Evolutionary conservation across 148 eudicot genomes (phyloP), one percentile per base, ranked within the genome.

Genomic region (Amaranthus hypochondriacus): DNA sequence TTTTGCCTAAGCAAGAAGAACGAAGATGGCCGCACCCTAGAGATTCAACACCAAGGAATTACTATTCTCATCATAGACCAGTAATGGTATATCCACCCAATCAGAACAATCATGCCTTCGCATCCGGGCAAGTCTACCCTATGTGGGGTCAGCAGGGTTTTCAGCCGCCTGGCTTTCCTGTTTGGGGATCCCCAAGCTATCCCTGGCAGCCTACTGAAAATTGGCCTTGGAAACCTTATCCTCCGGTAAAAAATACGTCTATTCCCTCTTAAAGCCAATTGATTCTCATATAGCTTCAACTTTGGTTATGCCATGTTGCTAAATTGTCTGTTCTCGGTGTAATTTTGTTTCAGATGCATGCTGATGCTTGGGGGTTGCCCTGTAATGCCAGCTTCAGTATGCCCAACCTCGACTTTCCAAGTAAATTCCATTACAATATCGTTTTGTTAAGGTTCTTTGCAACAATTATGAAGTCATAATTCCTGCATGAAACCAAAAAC

Each of bases 311-410:
- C 61, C 43, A 28, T 28, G 39, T 60, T 47, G 5, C 46, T 53
- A 8, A 15, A 8, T 46, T 15, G 14, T 12, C 48, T 14, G 14
- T 43, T 43, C 0, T 56, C 13, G 44, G 51, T 28, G n/a, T 53
- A 47, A 48, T 54, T 70, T 61, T 47, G 11, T 66, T 74, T 71
- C 88, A 87, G 97, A 73, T 89, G 88, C 85, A 86, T 62, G 95
- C 95, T 43, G 97, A 92, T 81, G 87, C 95, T 50, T 89, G 97
- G 97, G 97, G 95, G 95, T 10, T 84, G 89, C 78, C 97, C 94
- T 2, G 89, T 89, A 72, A 64, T 86, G 80, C 90, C 88, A 4
- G 81, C 84, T 14, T 78, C 83, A 21, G 74, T 71, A n/a, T 74
- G 71, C 71, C 73, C 79, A 54, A n/a, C 80, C 46, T 53, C 75